Percentiles rank a stretch among this genome's conserved stretches.
These are phyloP conservation scores for Vigna mungo DNA, from an alignment of 306 rosid species.

Conservation along the genomic window DNA sequence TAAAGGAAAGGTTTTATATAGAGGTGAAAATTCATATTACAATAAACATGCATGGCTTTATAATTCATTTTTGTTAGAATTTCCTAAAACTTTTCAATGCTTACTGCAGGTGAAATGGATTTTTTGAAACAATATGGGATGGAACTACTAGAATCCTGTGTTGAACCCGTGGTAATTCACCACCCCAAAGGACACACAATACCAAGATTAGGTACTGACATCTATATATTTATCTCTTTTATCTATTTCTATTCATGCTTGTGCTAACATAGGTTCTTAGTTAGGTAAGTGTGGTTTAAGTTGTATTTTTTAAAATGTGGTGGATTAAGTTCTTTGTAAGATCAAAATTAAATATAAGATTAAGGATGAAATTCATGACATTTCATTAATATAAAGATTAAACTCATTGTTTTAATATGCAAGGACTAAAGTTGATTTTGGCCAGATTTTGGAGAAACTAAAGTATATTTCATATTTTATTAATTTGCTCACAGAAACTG, in stretches of 20 bases:
- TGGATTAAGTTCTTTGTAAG: too few relatives aligned
- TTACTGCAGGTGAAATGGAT: constrained; percentile 72
- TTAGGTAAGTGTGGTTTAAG: too few relatives aligned
- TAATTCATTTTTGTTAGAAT: background rate
- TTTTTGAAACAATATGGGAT: constrained; percentile 67
- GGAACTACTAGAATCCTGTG: constrained; percentile 59
- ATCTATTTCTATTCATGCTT: background rate
- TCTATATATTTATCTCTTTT: background rate
- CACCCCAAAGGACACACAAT: constrained; percentile 90
- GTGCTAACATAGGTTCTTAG: background rate
- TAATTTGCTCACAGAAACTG: background rate
- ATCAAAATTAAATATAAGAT: too few relatives aligned
- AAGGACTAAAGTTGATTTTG: too few relatives aligned
- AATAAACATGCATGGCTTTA: constrained; percentile 1
- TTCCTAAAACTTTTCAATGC: background rate
- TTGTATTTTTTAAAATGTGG: too few relatives aligned
- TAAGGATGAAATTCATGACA: too few relatives aligned
- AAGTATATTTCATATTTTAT: constrained; percentile 1
- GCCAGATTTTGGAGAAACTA: too few relatives aligned
- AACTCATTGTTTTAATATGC: too few relatives aligned
- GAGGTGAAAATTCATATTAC: background rate
- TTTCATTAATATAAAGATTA: too few relatives aligned
- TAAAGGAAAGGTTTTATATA: background rate
- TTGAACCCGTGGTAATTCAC: constrained; percentile 66
- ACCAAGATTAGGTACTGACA: constrained; percentile 69